A percentile compares a stretch with the other conserved stretches of the same genome.
phyloP scores from a whole-genome alignment of 1,284 basidiomycete genomes.

The Cryptococcus sp. region DNA sequence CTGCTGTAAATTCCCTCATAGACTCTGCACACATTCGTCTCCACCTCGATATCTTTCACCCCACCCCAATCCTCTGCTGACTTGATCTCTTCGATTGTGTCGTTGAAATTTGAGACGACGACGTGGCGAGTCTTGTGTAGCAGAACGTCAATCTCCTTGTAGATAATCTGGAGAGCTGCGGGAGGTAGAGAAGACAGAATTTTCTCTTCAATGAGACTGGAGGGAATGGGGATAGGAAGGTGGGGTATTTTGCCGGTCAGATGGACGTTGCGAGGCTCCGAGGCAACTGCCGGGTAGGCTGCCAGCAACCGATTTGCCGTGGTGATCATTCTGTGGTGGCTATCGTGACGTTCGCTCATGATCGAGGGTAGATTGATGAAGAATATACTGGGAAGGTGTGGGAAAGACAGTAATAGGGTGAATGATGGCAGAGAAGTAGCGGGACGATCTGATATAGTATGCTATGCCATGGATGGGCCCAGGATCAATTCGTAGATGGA shows the following conservation, averaged over 20 bases:
- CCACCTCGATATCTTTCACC: neutral
- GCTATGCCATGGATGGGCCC: too few species aligned
- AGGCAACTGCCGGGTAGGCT: neutral
- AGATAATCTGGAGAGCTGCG: neutral
- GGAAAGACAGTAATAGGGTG: neutral
- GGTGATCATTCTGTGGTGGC: neutral
- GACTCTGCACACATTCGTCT: neutral
- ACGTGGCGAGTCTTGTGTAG: neutral
- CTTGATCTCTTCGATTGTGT: neutral
- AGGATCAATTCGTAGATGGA: too few species aligned
- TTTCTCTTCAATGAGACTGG: neutral
- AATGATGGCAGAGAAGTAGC: neutral
- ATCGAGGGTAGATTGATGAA: too few species aligned
- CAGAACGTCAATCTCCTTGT: neutral
- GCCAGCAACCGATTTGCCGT: neutral
- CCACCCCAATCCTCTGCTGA: neutral
- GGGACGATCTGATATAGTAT: neutral
- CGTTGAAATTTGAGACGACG: neutral
- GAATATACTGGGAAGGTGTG: too few species aligned
- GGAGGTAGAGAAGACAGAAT: neutral
- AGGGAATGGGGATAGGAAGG: neutral
- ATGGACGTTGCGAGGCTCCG: neutral
- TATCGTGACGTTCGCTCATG: too few species aligned
- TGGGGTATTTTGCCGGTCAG: neutral
- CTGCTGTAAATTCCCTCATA: neutral